Conservation (phyloP, 305 asterid genomes). For the Plantago lanceolata region DNA sequence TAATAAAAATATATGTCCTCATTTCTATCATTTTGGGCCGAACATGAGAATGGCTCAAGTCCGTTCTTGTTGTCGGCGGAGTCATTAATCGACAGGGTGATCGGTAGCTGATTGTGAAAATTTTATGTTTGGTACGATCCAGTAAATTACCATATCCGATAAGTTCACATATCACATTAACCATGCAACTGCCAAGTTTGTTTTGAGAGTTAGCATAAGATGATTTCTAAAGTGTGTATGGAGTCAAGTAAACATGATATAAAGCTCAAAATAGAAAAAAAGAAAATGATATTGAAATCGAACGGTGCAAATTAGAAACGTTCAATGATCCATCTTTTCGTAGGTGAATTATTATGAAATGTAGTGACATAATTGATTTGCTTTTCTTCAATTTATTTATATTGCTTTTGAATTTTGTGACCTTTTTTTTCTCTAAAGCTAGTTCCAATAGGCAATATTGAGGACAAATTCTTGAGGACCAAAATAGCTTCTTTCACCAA, state of each 20-base stretch:
- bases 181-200: no score
- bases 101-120: no score
- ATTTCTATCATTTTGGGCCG: no score
- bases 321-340: constrained; percentile 1
- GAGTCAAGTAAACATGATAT: background rate
- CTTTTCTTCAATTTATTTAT: constrained; percentile 9
- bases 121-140: no score
- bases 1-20: no score
- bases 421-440: constrained; percentile 16
- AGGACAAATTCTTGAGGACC: background rate
- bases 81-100: no score
- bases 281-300: background rate
- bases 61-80: no score
- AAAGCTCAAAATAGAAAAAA: background rate
- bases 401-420: background rate
- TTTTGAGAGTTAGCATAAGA: no score
- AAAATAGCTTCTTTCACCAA: constrained; percentile 3
- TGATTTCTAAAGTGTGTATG: no score
- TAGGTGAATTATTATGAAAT: constrained; percentile 1
- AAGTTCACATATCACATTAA: no score
- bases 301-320: background rate
- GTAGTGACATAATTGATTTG: constrained; percentile 18
- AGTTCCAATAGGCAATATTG: constrained; percentile 16
- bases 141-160: no score
- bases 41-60: no score